phyloP scores from a whole-genome alignment of 78 protist genomes.

The Cyanophora paradoxa region DNA sequence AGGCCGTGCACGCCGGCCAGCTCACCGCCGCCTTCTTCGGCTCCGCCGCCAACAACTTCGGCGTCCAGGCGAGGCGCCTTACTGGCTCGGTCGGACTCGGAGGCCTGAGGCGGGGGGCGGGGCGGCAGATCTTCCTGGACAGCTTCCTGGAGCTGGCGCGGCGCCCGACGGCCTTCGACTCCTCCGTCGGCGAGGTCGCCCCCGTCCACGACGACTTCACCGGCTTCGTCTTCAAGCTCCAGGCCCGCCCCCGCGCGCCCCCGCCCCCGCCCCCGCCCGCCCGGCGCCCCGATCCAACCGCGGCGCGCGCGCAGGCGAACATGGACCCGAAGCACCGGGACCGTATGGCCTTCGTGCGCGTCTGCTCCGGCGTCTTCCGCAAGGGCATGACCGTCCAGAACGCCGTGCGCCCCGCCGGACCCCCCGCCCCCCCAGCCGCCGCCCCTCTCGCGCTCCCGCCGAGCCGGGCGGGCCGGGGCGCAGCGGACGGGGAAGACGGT shows the following conservation, averaged over 20 bases:
- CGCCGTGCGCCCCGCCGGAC: too few species aligned
- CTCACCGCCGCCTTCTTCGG: constrained; percentile 26
- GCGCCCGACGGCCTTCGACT: neutral
- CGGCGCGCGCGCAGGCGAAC: constrained; percentile 28
- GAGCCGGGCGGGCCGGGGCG: neutral
- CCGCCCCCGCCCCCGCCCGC: too few species aligned
- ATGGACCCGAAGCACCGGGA: constrained; percentile 33
- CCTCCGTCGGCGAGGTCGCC: neutral
- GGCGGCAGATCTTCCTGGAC: constrained; percentile 20
- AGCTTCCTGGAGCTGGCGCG: neutral
- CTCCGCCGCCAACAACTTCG: constrained; percentile 29
- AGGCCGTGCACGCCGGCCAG: neutral
- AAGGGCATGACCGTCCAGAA: constrained; percentile 22
- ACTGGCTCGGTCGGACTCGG: too few species aligned
- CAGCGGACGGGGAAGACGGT: constrained; percentile 15
- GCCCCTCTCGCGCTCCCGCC: neutral
- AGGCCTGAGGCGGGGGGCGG: too few species aligned
- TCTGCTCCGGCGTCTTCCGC: constrained; percentile 25
- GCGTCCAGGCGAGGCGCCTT: too few species aligned
- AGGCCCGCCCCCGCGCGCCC: neutral
- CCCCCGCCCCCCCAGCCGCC: neutral
- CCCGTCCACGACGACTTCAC: constrained; percentile 8
- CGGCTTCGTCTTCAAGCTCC: constrained; percentile 40
- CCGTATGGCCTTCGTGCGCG: constrained; percentile 28
- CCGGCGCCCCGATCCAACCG: neutral